Percentiles rank a stretch among this genome's conserved stretches.
Evolutionary conservation across 2,329 filamentous ascomycete genomes (phyloP).

Genomic region (Lasiodiplodia theobromae): DNA sequence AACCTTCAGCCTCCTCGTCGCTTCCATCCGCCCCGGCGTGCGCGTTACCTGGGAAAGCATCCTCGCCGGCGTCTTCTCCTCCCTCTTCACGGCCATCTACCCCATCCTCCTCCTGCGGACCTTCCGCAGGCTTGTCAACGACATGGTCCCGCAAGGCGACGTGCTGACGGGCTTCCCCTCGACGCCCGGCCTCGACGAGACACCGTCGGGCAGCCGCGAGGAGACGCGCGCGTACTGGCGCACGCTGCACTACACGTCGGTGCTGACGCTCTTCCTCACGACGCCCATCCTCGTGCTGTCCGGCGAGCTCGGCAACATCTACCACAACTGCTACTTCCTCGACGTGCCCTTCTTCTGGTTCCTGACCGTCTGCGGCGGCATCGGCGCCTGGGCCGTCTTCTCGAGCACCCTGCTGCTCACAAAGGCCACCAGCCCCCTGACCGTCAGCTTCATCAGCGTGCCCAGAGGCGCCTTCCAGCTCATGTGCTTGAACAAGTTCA

Average conservation of each 20-base stretch:
- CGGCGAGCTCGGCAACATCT: slow-evolving; percentile 58
- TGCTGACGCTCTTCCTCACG: slow-evolving; percentile 57
- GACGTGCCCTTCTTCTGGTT: slow-evolving; percentile 65
- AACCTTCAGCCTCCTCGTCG: slow-evolving; percentile 59
- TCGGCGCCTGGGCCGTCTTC: slow-evolving; percentile 58
- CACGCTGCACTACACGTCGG: slow-evolving; percentile 60
- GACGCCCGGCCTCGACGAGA: slow-evolving; percentile 13
- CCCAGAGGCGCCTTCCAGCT: slow-evolving; percentile 59
- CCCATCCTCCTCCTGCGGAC: slow-evolving; percentile 59
- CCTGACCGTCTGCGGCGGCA: slow-evolving; percentile 57
- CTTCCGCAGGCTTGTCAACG: slow-evolving; percentile 56
- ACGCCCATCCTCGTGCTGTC: slow-evolving; percentile 58
- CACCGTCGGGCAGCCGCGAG: slow-evolving; percentile 46
- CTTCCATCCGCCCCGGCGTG: slow-evolving; percentile 53
- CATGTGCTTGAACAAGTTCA: slow-evolving; percentile 55
- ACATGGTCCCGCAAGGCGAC: slow-evolving; percentile 54
- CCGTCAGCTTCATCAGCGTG: slow-evolving; percentile 58
- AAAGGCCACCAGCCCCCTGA: slow-evolving; percentile 59
- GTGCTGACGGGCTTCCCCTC: slow-evolving; percentile 50
- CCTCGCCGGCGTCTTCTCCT: slow-evolving; percentile 61
- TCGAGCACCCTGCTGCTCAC: slow-evolving; percentile 56
- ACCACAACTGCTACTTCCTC: slow-evolving; percentile 61
- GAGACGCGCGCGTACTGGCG: slow-evolving; percentile 61
- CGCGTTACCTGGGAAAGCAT: slow-evolving; percentile 61
- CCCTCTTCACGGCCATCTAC: slow-evolving; percentile 59